Conservation (phyloP, 805 yeast species). For the Saccharomycopsis schoenii region DNA sequence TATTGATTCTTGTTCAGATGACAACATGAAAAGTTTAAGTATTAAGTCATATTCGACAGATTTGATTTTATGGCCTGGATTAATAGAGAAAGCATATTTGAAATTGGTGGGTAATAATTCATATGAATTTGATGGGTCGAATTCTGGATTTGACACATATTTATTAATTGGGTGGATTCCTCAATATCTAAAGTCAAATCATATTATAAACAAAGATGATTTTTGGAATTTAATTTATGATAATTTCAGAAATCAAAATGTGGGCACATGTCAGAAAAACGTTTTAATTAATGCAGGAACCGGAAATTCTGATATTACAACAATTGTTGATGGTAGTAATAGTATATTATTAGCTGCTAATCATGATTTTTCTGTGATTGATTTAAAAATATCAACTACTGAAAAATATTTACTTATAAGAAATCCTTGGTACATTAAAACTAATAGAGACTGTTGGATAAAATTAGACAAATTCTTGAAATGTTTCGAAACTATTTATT, state of each 20-base stretch:
- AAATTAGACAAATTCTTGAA: constrained; percentile 25
- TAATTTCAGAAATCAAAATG: constrained; percentile 24
- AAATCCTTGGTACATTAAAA: constrained; percentile 36
- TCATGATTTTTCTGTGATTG: constrained; percentile 64
- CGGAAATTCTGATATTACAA: constrained; percentile 27
- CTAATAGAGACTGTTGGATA: constrained; percentile 19
- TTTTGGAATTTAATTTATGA: constrained; percentile 29
- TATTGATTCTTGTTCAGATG: not conserved
- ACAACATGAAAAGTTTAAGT: not conserved
- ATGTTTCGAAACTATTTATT: constrained; percentile 42
- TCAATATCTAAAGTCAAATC: constrained; percentile 32
- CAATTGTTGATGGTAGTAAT: not conserved
- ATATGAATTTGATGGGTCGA: constrained; percentile 62
- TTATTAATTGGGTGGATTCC: constrained; percentile 68
- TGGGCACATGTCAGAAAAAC: constrained; percentile 4
- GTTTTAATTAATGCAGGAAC: constrained; percentile 63
- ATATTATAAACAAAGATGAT: constrained; percentile 15
- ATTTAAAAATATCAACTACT: constrained; percentile 23
- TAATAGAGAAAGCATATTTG: constrained; percentile 71
- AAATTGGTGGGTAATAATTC: constrained; percentile 44
- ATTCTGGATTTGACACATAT: constrained; percentile 61
- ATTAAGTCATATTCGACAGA: constrained; percentile 13
- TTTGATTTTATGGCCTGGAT: constrained; percentile 49
- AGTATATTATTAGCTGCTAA: constrained; percentile 31
- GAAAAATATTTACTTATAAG: constrained; percentile 25